These are phyloP conservation scores for Linnemannia exigua DNA, from an alignment of 192 early-diverging fungal species.

Conservation along the genomic window DNA sequence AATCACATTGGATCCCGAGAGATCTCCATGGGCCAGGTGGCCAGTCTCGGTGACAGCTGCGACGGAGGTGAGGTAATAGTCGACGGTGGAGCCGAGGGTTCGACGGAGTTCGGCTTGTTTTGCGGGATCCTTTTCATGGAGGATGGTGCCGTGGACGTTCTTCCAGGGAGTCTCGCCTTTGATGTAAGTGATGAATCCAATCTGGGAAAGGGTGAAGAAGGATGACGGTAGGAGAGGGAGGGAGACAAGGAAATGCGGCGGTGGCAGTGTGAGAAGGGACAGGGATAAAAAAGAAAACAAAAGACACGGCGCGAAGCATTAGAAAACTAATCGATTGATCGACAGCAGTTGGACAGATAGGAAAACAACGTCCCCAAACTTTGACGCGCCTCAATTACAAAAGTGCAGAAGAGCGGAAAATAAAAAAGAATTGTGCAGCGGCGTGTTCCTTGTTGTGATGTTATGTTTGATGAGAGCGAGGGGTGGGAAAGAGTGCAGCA, in stretches of 20 bases:
- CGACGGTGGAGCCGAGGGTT: constrained; percentile 49
- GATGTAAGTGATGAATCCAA: constrained; percentile 62
- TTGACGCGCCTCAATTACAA: background rate
- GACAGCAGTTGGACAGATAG: background rate
- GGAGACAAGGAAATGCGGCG: background rate
- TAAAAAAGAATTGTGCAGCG: background rate
- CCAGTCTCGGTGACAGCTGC: constrained; percentile 54
- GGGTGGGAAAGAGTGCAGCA: background rate
- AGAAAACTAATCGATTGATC: background rate
- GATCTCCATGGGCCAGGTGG: constrained; percentile 42
- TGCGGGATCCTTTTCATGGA: constrained; percentile 45
- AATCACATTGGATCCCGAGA: constrained; percentile 54
- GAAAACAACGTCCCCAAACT: too few relatives aligned
- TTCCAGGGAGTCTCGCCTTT: constrained; percentile 57
- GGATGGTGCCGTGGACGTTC: constrained; percentile 48
- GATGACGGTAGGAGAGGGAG: background rate
- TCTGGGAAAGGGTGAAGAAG: constrained; percentile 4
- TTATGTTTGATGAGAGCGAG: background rate
- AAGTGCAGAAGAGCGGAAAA: background rate
- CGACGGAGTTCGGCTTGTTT: constrained; percentile 57
- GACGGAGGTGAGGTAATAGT: constrained; percentile 58
- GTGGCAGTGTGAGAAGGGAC: background rate
- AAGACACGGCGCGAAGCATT: background rate
- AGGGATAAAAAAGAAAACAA: background rate
- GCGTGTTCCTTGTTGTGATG: background rate